Conservation (phyloP, 352 stramenopile genomes). For the Bremia lactucae region DNA sequence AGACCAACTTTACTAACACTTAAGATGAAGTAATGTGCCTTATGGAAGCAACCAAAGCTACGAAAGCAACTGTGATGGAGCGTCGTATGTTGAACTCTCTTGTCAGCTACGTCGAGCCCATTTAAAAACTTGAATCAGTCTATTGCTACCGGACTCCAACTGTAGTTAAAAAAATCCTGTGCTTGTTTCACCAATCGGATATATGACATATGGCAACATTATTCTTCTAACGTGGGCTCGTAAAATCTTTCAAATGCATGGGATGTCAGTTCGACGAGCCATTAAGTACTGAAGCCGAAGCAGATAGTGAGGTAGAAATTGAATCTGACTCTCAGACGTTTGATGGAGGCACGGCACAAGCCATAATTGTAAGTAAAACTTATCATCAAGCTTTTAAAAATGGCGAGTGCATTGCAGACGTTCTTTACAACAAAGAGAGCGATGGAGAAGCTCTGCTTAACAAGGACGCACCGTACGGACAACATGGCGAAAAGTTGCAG, state of each 20-base stretch:
- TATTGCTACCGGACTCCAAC: too few relatives aligned
- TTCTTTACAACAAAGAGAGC: conserved; percentile 1
- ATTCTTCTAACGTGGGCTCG: conserved; percentile 61
- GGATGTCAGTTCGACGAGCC: conserved; percentile 55
- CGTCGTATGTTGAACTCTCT: too few relatives aligned
- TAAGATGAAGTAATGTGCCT: too few relatives aligned
- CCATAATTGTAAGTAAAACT: conserved; percentile 7
- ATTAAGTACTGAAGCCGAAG: conserved; percentile 34
- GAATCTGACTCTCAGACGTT: conserved; percentile 5
- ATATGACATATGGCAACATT: conserved; percentile 31
- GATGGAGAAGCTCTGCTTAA: neutral
- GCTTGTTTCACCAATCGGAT: too few relatives aligned
- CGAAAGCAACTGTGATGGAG: too few relatives aligned
- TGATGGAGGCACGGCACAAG: conserved; percentile 3
- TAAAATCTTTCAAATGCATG: conserved; percentile 72
- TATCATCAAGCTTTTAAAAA: conserved; percentile 1
- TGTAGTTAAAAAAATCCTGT: too few relatives aligned
- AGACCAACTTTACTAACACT: too few relatives aligned
- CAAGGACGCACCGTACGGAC: conserved; percentile 1
- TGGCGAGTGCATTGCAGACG: conserved; percentile 3
- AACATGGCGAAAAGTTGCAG: conserved; percentile 9
- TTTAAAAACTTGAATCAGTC: too few relatives aligned
- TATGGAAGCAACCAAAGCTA: too few relatives aligned
- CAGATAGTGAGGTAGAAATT: conserved; percentile 7
- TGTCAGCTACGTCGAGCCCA: too few relatives aligned